Conservation (phyloP, 2,329 filamentous ascomycete species). For the Myotisia sp. region DNA sequence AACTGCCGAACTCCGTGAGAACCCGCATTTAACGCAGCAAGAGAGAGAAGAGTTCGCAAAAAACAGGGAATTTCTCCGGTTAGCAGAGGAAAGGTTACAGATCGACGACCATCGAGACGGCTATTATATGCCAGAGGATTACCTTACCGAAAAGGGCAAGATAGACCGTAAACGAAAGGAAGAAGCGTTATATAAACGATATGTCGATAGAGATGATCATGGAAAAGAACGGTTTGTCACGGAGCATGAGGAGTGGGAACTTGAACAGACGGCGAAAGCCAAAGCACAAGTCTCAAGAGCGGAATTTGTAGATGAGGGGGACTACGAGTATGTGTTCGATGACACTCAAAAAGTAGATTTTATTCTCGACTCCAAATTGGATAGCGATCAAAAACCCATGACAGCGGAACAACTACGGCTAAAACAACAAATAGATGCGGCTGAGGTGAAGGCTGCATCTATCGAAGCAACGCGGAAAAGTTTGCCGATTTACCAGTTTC, state of each 20-base stretch:
- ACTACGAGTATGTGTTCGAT: constrained; percentile 90
- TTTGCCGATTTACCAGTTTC: constrained; percentile 76
- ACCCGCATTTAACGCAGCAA: constrained; percentile 56
- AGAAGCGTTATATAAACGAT: constrained; percentile 76
- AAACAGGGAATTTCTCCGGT: constrained; percentile 65
- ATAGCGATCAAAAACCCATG: constrained; percentile 56
- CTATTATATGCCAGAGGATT: constrained; percentile 86
- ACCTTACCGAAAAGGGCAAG: constrained; percentile 85
- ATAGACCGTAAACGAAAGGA: constrained; percentile 77
- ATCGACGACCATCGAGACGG: constrained; percentile 90
- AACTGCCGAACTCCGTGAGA: constrained; percentile 61
- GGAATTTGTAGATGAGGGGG: constrained; percentile 61
- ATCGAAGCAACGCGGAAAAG: constrained; percentile 88
- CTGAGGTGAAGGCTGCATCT: constrained; percentile 71
- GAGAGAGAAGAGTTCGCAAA: constrained; percentile 82
- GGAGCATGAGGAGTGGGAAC: constrained; percentile 92
- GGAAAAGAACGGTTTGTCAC: constrained; percentile 82
- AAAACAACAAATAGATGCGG: constrained; percentile 69
- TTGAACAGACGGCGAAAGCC: constrained; percentile 73
- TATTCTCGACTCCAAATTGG: constrained; percentile 57
- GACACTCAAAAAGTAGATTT: constrained; percentile 78
- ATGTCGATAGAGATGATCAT: constrained; percentile 73
- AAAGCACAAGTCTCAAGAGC: constrained; percentile 67
- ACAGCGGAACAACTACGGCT: constrained; percentile 67
- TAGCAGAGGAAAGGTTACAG: constrained; percentile 69